Evolutionary conservation across 2,329 filamentous ascomycete species (phyloP), one percentile per base, ranked within the genome.

Genomic region (Aspergillus fijiensis): DNA sequence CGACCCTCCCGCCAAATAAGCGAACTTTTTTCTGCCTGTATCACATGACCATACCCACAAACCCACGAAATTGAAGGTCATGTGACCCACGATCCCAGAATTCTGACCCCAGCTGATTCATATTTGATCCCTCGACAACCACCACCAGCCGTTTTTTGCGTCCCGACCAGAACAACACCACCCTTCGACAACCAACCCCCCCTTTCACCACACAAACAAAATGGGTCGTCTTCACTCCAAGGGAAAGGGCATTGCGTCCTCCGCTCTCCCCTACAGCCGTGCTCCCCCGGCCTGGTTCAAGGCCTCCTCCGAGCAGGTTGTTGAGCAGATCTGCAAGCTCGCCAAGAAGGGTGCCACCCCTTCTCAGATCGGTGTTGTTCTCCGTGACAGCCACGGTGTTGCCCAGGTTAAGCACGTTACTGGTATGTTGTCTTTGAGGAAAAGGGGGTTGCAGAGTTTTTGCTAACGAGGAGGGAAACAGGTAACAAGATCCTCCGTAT

Each of bases 401-500:
- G 91, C 95, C 74, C 95, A 98, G 85, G 94, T 97, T 83, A 96
- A 95, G 87, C 85, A 96, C 77, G 92, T 97, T 72, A 96, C 93
- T 79, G 92, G 92, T 96, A 91, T 77, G 89, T 60, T 53, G n/a
- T 21, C 6, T 1, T 7, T 11, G 7, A 3, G 9, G 19, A 6
- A 23, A 21, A 33, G 49, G n/a, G 12, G n/a, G 5, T 35, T 16
- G 33, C 12, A n/a, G 33, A 12, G 12, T 16, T 6, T 5, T 19
- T 69, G 69, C 79, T 84, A 72, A 83, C 75, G 70, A 68, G 2
- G 14, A 67, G 72, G 33, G 50, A 29, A 63, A 69, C 72, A 93
- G 94, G 95, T 84, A 99, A 99, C 92, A 96, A 96, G 88, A 97
- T 99, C 80, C 92, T 99, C 78, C 90, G 95, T 82, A 98, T 99